These are phyloP conservation scores for Backusella liffmaniae DNA, from an alignment of 192 early-diverging fungal species.

Conservation along the genomic window DNA sequence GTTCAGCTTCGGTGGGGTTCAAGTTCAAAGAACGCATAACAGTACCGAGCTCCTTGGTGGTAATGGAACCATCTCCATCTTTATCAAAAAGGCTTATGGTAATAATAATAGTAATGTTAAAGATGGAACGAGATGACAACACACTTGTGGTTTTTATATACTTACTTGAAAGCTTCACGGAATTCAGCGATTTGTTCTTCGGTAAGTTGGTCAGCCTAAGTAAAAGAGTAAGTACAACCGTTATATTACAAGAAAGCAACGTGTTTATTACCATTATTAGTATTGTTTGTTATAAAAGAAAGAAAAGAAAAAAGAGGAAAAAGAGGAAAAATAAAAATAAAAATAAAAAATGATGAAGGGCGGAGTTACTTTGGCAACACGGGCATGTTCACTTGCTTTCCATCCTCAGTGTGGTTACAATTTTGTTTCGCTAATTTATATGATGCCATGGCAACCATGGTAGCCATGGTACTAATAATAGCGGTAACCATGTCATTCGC, in stretches of 20 bases:
- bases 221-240: neutral
- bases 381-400: neutral
- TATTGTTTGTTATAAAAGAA: neutral
- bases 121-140: neutral
- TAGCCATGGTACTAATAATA: too few relatives aligned
- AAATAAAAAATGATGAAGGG: neutral
- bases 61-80: conserved; percentile 91
- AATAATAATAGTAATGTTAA: neutral
- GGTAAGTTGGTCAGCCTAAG: conserved; percentile 81
- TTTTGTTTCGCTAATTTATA: neutral
- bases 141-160: conserved; percentile 33
- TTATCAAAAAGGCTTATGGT: conserved; percentile 89
- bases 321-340: neutral
- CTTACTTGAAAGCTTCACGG: conserved; percentile 72
- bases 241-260: neutral
- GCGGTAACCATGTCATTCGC: too few relatives aligned
- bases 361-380: neutral
- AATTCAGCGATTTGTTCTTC: conserved; percentile 87
- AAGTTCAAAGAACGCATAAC: conserved; percentile 90
- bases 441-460: neutral
- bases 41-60: conserved; percentile 86
- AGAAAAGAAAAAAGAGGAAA: neutral
- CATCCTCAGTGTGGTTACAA: neutral
- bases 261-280: conserved; percentile 15
- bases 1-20: conserved; percentile 92